These are phyloP conservation scores for Carnegiea gigantea DNA, from an alignment of 179 eudicot genomes.

Conservation along the genomic window DNA sequence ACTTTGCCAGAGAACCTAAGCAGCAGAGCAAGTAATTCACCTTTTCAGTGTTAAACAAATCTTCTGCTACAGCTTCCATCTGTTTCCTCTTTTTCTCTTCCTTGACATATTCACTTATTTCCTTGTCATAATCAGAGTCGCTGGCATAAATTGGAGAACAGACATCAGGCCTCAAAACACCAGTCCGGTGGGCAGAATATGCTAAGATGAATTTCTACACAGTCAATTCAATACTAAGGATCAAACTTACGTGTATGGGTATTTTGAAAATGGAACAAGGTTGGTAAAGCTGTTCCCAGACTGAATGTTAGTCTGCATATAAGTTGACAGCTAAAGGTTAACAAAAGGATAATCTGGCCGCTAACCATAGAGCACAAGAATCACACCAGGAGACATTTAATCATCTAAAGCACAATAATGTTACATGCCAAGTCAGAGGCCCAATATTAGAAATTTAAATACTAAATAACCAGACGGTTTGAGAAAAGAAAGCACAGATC, in stretches of 20 bases:
- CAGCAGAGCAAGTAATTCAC: conserved; percentile 28
- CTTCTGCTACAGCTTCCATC: conserved; percentile 91
- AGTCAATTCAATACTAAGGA: neutral
- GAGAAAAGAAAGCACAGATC: neutral
- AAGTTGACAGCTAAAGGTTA: conserved; percentile 19
- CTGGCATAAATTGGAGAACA: conserved; percentile 38
- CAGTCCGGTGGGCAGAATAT: neutral
- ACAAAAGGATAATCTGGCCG: neutral
- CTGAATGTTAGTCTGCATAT: conserved; percentile 48
- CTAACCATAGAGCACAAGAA: neutral
- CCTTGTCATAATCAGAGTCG: conserved; percentile 77
- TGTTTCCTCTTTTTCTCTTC: conserved; percentile 88
- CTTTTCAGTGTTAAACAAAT: conserved; percentile 75
- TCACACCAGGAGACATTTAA: neutral
- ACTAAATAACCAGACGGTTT: neutral
- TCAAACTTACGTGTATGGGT: conserved; percentile 67
- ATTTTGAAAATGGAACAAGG: conserved; percentile 74
- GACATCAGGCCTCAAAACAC: conserved; percentile 2
- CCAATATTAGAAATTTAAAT: neutral
- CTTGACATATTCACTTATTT: conserved; percentile 56
- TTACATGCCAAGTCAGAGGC: neutral
- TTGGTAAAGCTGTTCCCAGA: conserved; percentile 82
- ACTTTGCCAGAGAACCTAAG: conserved; percentile 1
- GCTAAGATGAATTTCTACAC: neutral
- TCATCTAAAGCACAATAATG: neutral